A percentile compares a stretch with the other conserved stretches of the same genome.
Evolutionary conservation across 2,329 filamentous ascomycete species (phyloP).

Genomic region (Elsinoe ampelina): DNA sequence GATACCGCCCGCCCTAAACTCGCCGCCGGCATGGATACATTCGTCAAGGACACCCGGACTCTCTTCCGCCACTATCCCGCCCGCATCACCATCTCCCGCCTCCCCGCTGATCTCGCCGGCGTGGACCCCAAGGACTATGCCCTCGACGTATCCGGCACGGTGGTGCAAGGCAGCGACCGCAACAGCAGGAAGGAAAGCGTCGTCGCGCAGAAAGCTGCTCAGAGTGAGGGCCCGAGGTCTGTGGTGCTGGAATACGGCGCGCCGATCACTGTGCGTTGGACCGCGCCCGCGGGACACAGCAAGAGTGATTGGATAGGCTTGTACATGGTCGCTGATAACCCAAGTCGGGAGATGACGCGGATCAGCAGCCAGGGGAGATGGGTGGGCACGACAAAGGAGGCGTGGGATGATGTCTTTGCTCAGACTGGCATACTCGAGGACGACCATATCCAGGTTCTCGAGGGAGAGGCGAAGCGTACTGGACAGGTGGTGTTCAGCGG

Average conservation of each 20-base stretch:
- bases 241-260: conserved; percentile 80
- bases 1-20: conserved; percentile 79
- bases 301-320: conserved; percentile 93
- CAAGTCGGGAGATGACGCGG: conserved; percentile 72
- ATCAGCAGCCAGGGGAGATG: conserved; percentile 82
- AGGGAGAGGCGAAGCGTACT: conserved; percentile 41
- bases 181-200: conserved; percentile 66
- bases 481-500: conserved; percentile 84
- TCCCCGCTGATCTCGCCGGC: conserved; percentile 71
- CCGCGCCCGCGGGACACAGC: conserved; percentile 74
- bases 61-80: conserved; percentile 86
- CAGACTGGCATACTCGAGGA: conserved; percentile 67
- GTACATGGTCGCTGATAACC: conserved; percentile 92
- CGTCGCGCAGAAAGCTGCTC: conserved; percentile 56
- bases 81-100: conserved; percentile 69
- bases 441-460: conserved; percentile 41
- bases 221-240: conserved; percentile 34
- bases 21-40: conserved; percentile 72
- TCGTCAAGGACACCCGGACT: conserved; percentile 78
- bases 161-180: conserved; percentile 39
- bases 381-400: conserved; percentile 68
- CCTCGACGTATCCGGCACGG: conserved; percentile 51
- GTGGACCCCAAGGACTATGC: conserved; percentile 73
- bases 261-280: conserved; percentile 84
- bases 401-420: conserved; percentile 64